These are phyloP conservation scores for Pharus latifolius DNA, from an alignment of 176 grass and related monocot genomes.

Conservation along the genomic window DNA sequence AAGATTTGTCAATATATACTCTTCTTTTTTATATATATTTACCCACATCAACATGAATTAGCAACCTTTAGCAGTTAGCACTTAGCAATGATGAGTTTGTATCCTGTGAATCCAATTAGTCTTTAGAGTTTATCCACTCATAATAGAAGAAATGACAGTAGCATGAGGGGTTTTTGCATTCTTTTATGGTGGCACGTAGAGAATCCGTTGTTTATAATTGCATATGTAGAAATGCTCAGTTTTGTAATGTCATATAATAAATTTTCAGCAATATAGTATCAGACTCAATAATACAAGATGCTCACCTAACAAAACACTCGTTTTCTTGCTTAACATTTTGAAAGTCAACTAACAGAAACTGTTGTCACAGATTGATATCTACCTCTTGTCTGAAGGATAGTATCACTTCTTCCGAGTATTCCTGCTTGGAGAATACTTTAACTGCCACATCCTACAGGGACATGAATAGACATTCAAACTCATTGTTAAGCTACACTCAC, in stretches of 20 bases:
- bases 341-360: background rate
- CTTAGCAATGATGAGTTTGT: background rate
- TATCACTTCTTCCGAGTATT: constrained; percentile 91
- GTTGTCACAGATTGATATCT: background rate
- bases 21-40: background rate
- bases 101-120: background rate
- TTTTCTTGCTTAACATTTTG: background rate
- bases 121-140: too few species aligned
- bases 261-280: background rate
- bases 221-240: background rate
- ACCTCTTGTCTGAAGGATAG: constrained; percentile 93
- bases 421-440: constrained; percentile 83
- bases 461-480: background rate
- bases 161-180: too few species aligned
- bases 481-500: background rate
- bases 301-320: background rate
- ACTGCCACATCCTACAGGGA: constrained; percentile 74
- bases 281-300: background rate
- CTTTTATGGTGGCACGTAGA: too few species aligned
- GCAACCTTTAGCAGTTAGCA: too few species aligned
- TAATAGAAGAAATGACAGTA: too few species aligned
- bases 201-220: background rate
- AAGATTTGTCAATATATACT: background rate
- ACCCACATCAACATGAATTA: background rate
- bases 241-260: background rate